A percentile compares a stretch with the other conserved stretches of the same genome.
These are phyloP conservation scores for Lagenidium giganteum DNA, from an alignment of 352 stramenopile genomes.

Conservation along the genomic window DNA sequence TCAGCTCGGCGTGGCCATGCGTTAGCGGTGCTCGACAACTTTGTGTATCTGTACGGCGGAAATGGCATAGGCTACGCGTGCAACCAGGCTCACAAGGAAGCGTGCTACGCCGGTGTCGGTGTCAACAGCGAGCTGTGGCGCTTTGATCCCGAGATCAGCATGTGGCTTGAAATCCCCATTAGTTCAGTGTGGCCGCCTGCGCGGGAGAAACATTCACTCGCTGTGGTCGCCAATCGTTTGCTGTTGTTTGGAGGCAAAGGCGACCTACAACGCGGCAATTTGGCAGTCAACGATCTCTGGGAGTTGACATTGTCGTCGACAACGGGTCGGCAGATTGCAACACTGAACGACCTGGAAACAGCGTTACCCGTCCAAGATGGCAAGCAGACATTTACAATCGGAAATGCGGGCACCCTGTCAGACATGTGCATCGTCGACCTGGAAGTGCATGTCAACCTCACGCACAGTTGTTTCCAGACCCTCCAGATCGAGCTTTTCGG, in stretches of 20 bases:
- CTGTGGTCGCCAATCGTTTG: slow-evolving; percentile 32
- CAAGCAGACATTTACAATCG: slow-evolving; percentile 39
- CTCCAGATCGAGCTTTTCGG: slow-evolving; percentile 55
- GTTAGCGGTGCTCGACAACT: slow-evolving; percentile 38
- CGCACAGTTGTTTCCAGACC: slow-evolving; percentile 44
- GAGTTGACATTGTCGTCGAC: slow-evolving; percentile 48
- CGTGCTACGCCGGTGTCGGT: slow-evolving; percentile 25
- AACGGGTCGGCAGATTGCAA: slow-evolving; percentile 20
- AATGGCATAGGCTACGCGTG: slow-evolving; percentile 52
- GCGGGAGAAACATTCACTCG: slow-evolving; percentile 59
- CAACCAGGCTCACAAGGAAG: slow-evolving; percentile 33
- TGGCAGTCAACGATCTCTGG: slow-evolving; percentile 55
- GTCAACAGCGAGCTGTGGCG: slow-evolving; percentile 74
- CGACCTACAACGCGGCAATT: slow-evolving; percentile 16
- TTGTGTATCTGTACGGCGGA: slow-evolving; percentile 63
- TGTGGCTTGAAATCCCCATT: slow-evolving; percentile 38
- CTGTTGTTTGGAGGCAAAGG: slow-evolving; percentile 66
- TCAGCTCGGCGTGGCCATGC: slow-evolving; percentile 61
- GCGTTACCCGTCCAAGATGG: slow-evolving; percentile 41
- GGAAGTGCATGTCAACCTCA: slow-evolving; percentile 41
- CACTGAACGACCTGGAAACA: slow-evolving; percentile 32
- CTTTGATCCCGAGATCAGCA: slow-evolving; percentile 42
- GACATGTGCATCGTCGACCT: slow-evolving; percentile 45
- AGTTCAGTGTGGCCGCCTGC: slow-evolving; percentile 16
- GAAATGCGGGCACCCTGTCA: slow-evolving; percentile 20